These are phyloP conservation scores for Cardamine occulta DNA, from an alignment of 345 rosid genomes.

Conservation along the genomic window DNA sequence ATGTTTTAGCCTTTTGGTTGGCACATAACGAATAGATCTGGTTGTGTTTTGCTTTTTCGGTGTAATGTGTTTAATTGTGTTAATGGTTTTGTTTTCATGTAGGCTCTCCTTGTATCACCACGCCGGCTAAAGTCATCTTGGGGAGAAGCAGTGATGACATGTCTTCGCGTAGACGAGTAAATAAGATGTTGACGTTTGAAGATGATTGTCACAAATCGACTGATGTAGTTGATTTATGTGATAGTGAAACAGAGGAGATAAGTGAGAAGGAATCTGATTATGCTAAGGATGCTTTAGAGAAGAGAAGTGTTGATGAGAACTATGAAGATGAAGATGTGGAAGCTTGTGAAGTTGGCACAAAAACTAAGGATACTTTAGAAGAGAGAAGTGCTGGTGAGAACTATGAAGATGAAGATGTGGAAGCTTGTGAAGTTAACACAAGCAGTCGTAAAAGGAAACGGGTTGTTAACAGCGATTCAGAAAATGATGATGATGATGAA, in stretches of 20 bases:
- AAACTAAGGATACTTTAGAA: slow-evolving; percentile 2
- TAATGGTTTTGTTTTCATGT: background rate
- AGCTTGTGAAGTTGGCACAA: background rate
- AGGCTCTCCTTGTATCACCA: slow-evolving; percentile 46
- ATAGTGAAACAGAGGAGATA: slow-evolving; percentile 63
- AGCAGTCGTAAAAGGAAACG: slow-evolving; percentile 57
- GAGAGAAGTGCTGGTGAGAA: slow-evolving; percentile 33
- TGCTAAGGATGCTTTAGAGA: slow-evolving; percentile 16
- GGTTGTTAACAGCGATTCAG: slow-evolving; percentile 65
- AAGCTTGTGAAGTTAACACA: slow-evolving; percentile 15
- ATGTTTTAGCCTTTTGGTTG: too few relatives aligned
- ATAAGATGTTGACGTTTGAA: slow-evolving; percentile 53
- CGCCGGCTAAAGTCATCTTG: slow-evolving; percentile 40
- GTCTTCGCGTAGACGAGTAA: slow-evolving; percentile 36
- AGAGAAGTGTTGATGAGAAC: slow-evolving; percentile 33
- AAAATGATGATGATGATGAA: slow-evolving; percentile 59
- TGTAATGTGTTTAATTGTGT: background rate
- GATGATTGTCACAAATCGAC: slow-evolving; percentile 42
- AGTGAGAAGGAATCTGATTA: slow-evolving; percentile 31
- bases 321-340: slow-evolving; percentile 47
- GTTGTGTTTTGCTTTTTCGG: background rate
- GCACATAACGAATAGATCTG: too few relatives aligned
- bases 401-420: slow-evolving; percentile 46
- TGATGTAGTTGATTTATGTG: slow-evolving; percentile 52
- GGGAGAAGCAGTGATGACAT: slow-evolving; percentile 35